Percentiles rank a stretch among this genome's conserved stretches.
Conservation (phyloP, 108 stramenopile species). For the Skeletonema marinoi region DNA sequence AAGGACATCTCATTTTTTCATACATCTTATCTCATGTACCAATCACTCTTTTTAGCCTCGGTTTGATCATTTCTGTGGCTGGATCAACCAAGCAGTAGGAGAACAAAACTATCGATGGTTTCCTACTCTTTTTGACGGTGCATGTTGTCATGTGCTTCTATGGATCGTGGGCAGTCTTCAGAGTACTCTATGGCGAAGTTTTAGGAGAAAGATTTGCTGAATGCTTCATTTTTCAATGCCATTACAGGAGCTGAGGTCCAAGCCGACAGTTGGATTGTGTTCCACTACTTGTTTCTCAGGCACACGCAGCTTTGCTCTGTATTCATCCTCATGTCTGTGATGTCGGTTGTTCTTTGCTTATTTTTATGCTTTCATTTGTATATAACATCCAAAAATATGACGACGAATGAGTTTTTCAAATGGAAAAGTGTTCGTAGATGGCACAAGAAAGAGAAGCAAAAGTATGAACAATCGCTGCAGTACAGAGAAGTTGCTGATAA, state of each 20-base stretch:
- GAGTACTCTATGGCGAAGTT: slow-evolving; percentile 29
- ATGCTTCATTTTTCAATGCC: slow-evolving; percentile 73
- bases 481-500: slow-evolving; percentile 11
- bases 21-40: no score
- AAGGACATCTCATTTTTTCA: neutral
- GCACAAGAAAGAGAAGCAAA: slow-evolving; percentile 63
- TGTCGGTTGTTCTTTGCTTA: slow-evolving; percentile 57
- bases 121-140: slow-evolving; percentile 73
- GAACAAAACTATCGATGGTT: slow-evolving; percentile 93
- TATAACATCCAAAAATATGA: slow-evolving; percentile 64
- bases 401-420: slow-evolving; percentile 86
- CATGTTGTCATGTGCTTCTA: slow-evolving; percentile 86
- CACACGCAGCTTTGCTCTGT: slow-evolving; percentile 35
- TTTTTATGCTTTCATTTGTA: slow-evolving; percentile 67
- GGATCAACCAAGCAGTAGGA: slow-evolving; percentile 86
- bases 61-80: slow-evolving; percentile 93
- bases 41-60: slow-evolving; percentile 30
- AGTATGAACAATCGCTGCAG: slow-evolving; percentile 60
- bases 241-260: slow-evolving; percentile 63
- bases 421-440: slow-evolving; percentile 73
- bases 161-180: slow-evolving; percentile 52
- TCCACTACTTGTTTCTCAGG: slow-evolving; percentile 68
- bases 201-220: slow-evolving; percentile 59
- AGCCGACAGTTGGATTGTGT: slow-evolving; percentile 53
- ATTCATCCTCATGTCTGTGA: slow-evolving; percentile 57